Base-by-base conservation (phyloP, 257 asterid genomes). In the Perilla frutescens region DNA sequence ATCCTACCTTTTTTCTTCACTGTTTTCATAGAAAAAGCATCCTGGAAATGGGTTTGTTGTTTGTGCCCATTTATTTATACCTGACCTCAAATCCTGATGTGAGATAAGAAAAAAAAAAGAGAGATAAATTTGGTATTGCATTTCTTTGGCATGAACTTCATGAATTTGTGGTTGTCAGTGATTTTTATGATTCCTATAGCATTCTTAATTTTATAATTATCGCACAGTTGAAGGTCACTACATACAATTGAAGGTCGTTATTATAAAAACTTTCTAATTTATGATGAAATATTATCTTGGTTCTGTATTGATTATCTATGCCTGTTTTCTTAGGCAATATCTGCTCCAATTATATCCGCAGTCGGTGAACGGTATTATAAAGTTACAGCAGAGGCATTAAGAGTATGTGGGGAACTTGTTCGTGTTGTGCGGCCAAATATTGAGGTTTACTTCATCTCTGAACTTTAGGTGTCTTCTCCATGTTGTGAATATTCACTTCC, bases 401-500 rank as follows among this genome's bases (percentile, higher is more conserved):
- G 98, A 86, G 99, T 85, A 50, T 95, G 98, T 61, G 98, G 99
- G 79, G 99, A 95, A 84, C 96, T 95, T 77, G 94, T 95, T 48
- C 96, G 98, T 43, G 96, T 92, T 41, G 87, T 92, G 72, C 95
- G 99, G 45, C 98, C 99, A 75, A 84, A 83, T 77, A 79, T 90
- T 74, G 87, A 89, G 96, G 99, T 92, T 56, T 40, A 29, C 62
- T 65, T 61, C 62, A 67, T 74, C 54, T 67, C 74, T 76, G 57
- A 43, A 26, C 62, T 68, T 62, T 41, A 26, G 29, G 26, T 37
- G 47, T 32, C 55, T 80, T 60, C 55, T 40, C 39, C 60, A 58
- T 54, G 49, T 29, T 70, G 32, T 32, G 54, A 8, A 70, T 41
- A 68, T 62, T 4, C 15, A 58, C 62, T 51, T 60, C 67, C 73